Percentiles rank a stretch among this genome's conserved stretches.
These are phyloP conservation scores for Glarea lozoyensis DNA, from an alignment of 495 filamentous ascomycete genomes.

Conservation along the genomic window DNA sequence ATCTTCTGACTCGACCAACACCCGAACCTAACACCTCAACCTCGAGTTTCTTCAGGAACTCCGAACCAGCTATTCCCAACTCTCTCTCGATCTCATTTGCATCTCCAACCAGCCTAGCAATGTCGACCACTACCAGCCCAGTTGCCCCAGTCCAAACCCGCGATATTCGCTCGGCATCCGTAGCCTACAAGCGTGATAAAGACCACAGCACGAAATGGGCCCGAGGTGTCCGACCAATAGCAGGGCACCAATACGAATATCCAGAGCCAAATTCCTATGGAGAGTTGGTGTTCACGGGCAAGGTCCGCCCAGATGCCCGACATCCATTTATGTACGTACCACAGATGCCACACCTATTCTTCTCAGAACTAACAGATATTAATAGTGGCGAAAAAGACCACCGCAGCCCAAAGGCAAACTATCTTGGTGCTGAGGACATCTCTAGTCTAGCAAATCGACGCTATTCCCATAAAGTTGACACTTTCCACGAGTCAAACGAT, in stretches of 20 bases:
- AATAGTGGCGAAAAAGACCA: not conserved
- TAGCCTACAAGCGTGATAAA: conserved; percentile 18
- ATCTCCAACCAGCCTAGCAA: too few species aligned
- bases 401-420: not conserved
- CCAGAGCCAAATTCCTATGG: not conserved
- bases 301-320: conserved; percentile 2
- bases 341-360: not conserved
- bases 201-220: conserved; percentile 19
- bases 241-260: not conserved
- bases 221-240: conserved; percentile 8
- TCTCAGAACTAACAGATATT: not conserved
- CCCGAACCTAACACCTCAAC: too few species aligned
- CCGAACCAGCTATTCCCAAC: too few species aligned
- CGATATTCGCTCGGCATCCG: conserved; percentile 18
- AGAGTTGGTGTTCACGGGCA: not conserved
- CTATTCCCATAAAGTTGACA: conserved; percentile 10
- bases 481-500: conserved; percentile 11
- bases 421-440: not conserved
- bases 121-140: not conserved
- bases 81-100: too few species aligned
- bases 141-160: conserved; percentile 1
- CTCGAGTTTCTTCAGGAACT: too few species aligned
- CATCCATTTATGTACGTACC: not conserved
- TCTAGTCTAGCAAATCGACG: not conserved
- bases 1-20: too few species aligned